phyloP scores from a whole-genome alignment of 257 asterid genomes.

The Marsdenia floribunda region DNA sequence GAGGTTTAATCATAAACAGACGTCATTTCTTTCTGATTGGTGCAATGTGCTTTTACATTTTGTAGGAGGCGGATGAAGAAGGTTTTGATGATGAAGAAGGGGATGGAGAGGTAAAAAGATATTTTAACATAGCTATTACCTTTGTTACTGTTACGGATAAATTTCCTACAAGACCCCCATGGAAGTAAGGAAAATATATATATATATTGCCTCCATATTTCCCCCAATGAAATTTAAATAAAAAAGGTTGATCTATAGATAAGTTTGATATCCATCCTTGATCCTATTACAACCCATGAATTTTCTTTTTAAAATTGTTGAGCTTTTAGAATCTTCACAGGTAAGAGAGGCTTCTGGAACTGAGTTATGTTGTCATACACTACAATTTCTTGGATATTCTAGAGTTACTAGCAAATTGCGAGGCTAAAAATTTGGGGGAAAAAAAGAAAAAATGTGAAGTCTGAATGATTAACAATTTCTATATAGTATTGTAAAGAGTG shows the following conservation, averaged over 20 bases:
- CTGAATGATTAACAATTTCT: background rate
- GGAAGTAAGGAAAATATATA: no score
- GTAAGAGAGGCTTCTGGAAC: no score
- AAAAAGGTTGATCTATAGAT: background rate
- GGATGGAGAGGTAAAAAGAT: slow-evolving; percentile 34
- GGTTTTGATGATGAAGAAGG: slow-evolving; percentile 34
- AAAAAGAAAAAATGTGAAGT: no score
- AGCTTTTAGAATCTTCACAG: no score
- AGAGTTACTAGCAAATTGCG: background rate
- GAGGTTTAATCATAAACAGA: background rate
- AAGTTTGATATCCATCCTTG: background rate
- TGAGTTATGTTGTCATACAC: background rate
- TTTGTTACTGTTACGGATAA: background rate
- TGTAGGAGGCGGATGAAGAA: slow-evolving; percentile 41
- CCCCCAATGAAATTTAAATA: no score
- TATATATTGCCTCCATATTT: no score
- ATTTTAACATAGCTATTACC: background rate
- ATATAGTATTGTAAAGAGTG: background rate
- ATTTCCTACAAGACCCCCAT: background rate
- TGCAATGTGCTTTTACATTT: background rate
- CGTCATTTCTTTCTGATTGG: background rate
- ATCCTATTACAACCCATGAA: background rate
- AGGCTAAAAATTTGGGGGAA: background rate
- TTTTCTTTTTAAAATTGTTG: no score
- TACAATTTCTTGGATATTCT: background rate